A percentile compares a stretch with the other conserved stretches of the same genome.
Conservation (phyloP, 2,329 filamentous ascomycete genomes). For the Diaporthe vaccinii region DNA sequence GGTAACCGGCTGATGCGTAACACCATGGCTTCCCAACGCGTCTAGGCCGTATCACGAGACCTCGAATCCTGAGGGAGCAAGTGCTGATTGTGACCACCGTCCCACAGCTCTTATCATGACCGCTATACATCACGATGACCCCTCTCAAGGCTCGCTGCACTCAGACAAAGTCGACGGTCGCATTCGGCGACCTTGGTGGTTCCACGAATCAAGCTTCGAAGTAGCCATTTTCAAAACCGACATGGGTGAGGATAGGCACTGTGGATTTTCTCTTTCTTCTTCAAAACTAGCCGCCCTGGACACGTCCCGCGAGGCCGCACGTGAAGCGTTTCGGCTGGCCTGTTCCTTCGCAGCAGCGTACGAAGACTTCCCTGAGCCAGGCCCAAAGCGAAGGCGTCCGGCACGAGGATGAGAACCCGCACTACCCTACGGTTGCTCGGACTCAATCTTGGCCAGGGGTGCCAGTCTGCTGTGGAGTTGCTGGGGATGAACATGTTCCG, state of each 20-base stretch:
- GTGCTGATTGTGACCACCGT: not conserved
- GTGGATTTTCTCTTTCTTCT: not conserved
- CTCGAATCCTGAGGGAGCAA: not conserved
- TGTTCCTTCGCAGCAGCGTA: conserved; percentile 5
- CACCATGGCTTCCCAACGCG: not conserved
- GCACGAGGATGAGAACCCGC: not conserved
- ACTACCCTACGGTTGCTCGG: conserved; percentile 37
- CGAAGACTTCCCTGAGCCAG: not conserved
- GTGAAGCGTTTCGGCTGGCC: not conserved
- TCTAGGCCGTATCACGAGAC: not conserved
- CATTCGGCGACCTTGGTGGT: not conserved
- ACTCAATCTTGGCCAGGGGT: conserved; percentile 38
- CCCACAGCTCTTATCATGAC: no score
- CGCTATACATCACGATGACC: no score
- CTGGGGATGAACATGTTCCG: conserved; percentile 33
- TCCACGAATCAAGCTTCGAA: not conserved
- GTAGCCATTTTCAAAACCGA: not conserved
- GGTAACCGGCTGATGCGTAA: no score
- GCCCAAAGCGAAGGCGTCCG: not conserved
- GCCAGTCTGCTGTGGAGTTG: conserved; percentile 36
- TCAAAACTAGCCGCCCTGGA: conserved; percentile 2
- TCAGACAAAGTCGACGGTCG: conserved; percentile 6
- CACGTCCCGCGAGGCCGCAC: not conserved
- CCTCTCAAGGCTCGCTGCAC: not conserved
- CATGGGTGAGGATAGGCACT: not conserved